Evolutionary conservation across 2,329 filamentous ascomycete genomes (phyloP).

Genomic region (Nemania sp.): DNA sequence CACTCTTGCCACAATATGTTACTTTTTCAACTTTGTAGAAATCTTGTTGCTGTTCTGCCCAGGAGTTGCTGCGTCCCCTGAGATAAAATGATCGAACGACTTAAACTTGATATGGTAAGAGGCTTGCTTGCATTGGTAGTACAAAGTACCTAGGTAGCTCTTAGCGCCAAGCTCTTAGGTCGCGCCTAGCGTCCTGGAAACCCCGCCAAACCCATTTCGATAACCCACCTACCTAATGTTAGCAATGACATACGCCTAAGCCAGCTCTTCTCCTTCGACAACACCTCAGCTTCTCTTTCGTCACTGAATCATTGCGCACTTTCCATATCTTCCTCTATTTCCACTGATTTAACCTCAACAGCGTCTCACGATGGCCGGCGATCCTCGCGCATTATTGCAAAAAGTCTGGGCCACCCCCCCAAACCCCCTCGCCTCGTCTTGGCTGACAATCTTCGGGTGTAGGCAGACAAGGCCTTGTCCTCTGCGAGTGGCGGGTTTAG

Average conservation of each 20-base stretch:
- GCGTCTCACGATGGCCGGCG: conserved; percentile 67
- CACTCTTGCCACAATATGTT: conserved; percentile 37
- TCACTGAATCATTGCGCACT: conserved; percentile 10
- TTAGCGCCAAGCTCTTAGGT: no score
- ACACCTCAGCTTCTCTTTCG: conserved; percentile 5
- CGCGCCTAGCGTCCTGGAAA: conserved; percentile 14
- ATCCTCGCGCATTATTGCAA: conserved; percentile 77
- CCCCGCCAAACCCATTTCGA: conserved; percentile 18
- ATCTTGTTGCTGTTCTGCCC: no score
- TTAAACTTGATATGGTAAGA: background rate
- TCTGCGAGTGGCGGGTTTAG: conserved; percentile 81
- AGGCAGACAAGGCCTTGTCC: conserved; percentile 86
- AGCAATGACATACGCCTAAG: conserved; percentile 5
- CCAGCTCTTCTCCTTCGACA: conserved; percentile 14
- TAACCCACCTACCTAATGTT: conserved; percentile 6
- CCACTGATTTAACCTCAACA: background rate
- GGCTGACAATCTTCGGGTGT: conserved; percentile 22
- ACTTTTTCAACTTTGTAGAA: background rate
- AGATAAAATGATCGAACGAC: no score
- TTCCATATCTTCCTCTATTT: conserved; percentile 5
- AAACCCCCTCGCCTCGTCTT: conserved; percentile 34
- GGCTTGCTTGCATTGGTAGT: background rate
- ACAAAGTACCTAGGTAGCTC: background rate
- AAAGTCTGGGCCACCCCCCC: conserved; percentile 58
- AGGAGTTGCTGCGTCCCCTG: no score